Evolutionary conservation across 78 protist genomes (phyloP), one percentile per base, ranked within the genome.

Genomic region (Chrysochromulina parva): DNA sequence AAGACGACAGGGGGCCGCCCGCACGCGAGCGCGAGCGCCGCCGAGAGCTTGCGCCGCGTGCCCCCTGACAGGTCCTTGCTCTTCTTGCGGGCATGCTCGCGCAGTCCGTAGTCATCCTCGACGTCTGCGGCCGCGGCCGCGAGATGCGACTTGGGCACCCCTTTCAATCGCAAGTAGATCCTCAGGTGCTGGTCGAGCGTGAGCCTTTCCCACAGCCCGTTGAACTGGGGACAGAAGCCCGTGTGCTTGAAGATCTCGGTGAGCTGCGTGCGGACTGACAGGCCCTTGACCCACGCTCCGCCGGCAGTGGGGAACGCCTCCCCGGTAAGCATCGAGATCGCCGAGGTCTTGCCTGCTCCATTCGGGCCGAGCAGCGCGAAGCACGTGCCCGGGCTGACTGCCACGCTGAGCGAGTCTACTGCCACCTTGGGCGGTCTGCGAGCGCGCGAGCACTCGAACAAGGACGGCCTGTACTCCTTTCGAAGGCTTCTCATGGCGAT

Each of bases 261-360:
- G 52, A 38, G 14, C 53, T 38, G 38, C 80, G 80, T 38, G 38
- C 52, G 38, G 11, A 38, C 80, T 6, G 80, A 38, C 52, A 71
- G 60, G 65, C 97, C 98, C 89, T 85, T 65, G 65, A 97, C 90
- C 24, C 6, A 9, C 24, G 96, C 96, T 22, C 4, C 52, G 59
- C 74, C 80, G 81, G 3, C 91, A 78, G n/a, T 50, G 17, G 78
- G 84, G 20, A 54, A 6, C 76, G n/a, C 0, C 26, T 6, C 66
- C 52, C 84, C 91, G 26, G 71, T 53, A 11, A 65, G 60, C 91
- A 88, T 53, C 38, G 24, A 9, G 47, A 59, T 78, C 92, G 97
- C 95, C 17, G 98, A 96, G 2, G 97, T 94, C 91, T 97, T 97
- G 78, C 98, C 98, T 1, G 98, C 97, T 52, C 98, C 98, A 85